Percentiles rank a stretch among this genome's conserved stretches.
phyloP scores from a whole-genome alignment of 805 yeast species.

The Lachancea nothofagi region DNA sequence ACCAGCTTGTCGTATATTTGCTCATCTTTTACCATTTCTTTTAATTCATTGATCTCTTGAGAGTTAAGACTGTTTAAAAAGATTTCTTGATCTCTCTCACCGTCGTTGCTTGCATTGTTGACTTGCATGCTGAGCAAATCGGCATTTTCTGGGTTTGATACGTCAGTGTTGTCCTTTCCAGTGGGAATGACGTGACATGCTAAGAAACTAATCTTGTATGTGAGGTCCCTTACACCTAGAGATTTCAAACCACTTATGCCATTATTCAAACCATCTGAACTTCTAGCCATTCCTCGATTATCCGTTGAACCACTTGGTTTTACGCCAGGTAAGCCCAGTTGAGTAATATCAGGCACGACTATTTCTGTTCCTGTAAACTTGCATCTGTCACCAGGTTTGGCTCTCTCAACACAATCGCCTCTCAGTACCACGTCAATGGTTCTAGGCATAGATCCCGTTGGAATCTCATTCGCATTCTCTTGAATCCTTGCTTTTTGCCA shows the following conservation, averaged over 20 bases:
- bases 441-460: slow-evolving; percentile 98
- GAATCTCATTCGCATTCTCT: slow-evolving; percentile 93
- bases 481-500: slow-evolving; percentile 97
- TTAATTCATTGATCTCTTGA: slow-evolving; percentile 77
- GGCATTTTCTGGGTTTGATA: slow-evolving; percentile 20
- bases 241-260: slow-evolving; percentile 87
- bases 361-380: slow-evolving; percentile 91
- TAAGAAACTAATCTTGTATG: slow-evolving; percentile 84
- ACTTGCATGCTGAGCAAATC: slow-evolving; percentile 21
- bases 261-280: slow-evolving; percentile 62
- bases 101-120: slow-evolving; percentile 33
- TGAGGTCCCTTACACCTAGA: slow-evolving; percentile 90
- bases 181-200: slow-evolving; percentile 84
- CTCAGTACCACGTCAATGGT: slow-evolving; percentile 87
- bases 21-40: slow-evolving; percentile 85
- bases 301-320: slow-evolving; percentile 80
- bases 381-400: slow-evolving; percentile 96
- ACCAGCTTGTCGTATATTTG: slow-evolving; percentile 81
- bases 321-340: slow-evolving; percentile 90
- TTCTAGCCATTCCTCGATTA: slow-evolving; percentile 39
- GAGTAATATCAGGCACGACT: slow-evolving; percentile 91
- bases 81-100: slow-evolving; percentile 71
- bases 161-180: slow-evolving; percentile 27
- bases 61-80: slow-evolving; percentile 73
- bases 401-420: slow-evolving; percentile 92